Evolutionary conservation across 495 filamentous ascomycete genomes (phyloP), one percentile per base, ranked within the genome.

Genomic region (Xylaria curta): DNA sequence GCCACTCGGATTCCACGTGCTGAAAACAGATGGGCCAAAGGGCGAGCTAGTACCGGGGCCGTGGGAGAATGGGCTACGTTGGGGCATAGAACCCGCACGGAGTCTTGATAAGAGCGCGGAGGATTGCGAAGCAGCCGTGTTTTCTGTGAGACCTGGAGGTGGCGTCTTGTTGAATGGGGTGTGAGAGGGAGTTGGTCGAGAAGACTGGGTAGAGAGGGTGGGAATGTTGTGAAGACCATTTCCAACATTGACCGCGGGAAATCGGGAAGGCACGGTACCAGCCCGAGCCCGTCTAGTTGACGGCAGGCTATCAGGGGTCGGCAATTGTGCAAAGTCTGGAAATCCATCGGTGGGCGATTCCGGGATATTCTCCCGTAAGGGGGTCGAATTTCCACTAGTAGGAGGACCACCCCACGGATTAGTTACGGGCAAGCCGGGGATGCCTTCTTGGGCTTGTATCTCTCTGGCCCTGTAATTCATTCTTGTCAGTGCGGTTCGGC

Each of bases 331-430:
- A 78, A 97, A 92, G 76, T 98, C 95, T 24, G 96, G 94, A 76
- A 98, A 98, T 70, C 92, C 95, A 82, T 98, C 96, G 76, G 93
- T 94, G 66, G 92, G 94, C n/a, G 94, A 97, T 83, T 99, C 96
- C 73, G 96, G 97, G 65, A 98, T 97, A 68, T 96, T 97, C 83
- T 98, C 96, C 72, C 96, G 92, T 69, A 99, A 87, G 72, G 96
- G 97, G 26, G 96, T 98, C 58, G 96, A 97, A 83, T 97, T 92
- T 68, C 94, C 95, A 79, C 94, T 97, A 42, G 97, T 95, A 66
- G 96, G 96, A 49, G 96, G 95, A 1, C 84, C 84, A 38, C 94
- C 95, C 96, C 97, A 98, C 36, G 95, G 89, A 79, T 92, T 94
- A n/a, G 6, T 65, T 63, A 93, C 87, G 73, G 91, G 90, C 72